Evolutionary conservation across 495 filamentous ascomycete species (phyloP).

Genomic region (Aspergillus steynii): DNA sequence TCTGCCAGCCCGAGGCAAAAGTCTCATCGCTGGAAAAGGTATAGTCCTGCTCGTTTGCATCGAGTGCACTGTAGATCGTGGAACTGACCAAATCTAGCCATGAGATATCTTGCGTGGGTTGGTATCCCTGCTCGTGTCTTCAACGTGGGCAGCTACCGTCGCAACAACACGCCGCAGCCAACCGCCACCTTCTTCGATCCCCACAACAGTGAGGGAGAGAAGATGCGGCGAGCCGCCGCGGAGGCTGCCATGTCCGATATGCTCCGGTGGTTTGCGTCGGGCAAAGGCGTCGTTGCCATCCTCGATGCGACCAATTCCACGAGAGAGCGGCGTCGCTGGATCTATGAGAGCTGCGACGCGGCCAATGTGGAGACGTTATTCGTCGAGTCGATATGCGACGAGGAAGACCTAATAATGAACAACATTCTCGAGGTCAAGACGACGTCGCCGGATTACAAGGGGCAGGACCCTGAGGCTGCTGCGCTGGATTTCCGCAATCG

Average conservation of each 20-base stretch:
- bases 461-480: conserved; percentile 88
- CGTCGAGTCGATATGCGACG: conserved; percentile 93
- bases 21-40: conserved; percentile 97
- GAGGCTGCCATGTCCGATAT: conserved; percentile 90
- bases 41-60: conserved; percentile 23
- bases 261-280: conserved; percentile 79
- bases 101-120: conserved; percentile 94
- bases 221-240: conserved; percentile 79
- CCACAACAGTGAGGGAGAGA: conserved; percentile 84
- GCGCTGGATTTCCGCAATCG: conserved; percentile 89
- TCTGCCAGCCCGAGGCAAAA: conserved; percentile 92
- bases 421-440: conserved; percentile 99
- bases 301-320: conserved; percentile 96
- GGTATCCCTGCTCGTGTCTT: conserved; percentile 90
- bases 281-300: conserved; percentile 79
- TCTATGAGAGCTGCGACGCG: conserved; percentile 68
- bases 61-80: not conserved
- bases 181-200: conserved; percentile 91
- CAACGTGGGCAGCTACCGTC: conserved; percentile 95
- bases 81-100: conserved; percentile 54
- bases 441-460: conserved; percentile 89
- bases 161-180: conserved; percentile 80
- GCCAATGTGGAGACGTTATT: conserved; percentile 88
- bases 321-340: conserved; percentile 85
- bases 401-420: conserved; percentile 91